Percentiles rank a stretch among this genome's conserved stretches.
Conservation (phyloP, 2,329 filamentous ascomycete species). For the Trichoderma koningiopsis region DNA sequence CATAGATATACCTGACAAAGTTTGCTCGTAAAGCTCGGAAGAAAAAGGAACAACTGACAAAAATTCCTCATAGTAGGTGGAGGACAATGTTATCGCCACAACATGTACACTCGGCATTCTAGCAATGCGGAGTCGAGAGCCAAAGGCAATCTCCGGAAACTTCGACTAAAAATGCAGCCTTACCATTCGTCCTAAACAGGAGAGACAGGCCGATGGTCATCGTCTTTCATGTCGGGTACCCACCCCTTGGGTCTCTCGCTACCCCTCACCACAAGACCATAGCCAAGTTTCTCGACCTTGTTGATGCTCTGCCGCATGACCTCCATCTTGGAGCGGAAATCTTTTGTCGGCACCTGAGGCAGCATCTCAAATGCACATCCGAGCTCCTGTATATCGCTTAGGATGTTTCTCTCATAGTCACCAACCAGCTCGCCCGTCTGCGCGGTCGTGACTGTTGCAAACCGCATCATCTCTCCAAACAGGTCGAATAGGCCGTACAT, state of each 20-base stretch:
- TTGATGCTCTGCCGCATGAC: constrained; percentile 86
- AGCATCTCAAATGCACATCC: constrained; percentile 76
- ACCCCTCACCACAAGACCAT: constrained; percentile 83
- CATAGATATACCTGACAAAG: not conserved
- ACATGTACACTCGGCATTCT: not conserved
- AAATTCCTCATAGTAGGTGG: not conserved
- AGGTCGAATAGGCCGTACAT: constrained; percentile 90
- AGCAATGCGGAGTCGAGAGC: not conserved
- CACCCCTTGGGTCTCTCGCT: constrained; percentile 89
- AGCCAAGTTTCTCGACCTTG: constrained; percentile 91
- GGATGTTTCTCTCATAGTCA: constrained; percentile 57
- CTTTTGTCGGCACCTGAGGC: constrained; percentile 57
- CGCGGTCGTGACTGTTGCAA: constrained; percentile 85
- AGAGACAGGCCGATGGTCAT: constrained; percentile 36
- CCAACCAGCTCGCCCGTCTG: constrained; percentile 62
- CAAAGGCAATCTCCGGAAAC: not conserved
- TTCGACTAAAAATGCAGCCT: no score
- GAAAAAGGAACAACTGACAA: not conserved
- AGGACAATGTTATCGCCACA: not conserved
- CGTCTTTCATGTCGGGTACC: constrained; percentile 71
- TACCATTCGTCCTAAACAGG: constrained; percentile 30
- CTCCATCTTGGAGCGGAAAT: constrained; percentile 75
- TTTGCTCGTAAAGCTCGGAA: not conserved
- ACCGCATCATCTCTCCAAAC: constrained; percentile 95
- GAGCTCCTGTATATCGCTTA: constrained; percentile 79